These are phyloP conservation scores for Ophiocordyceps robertsii DNA, from an alignment of 2,329 filamentous ascomycete genomes.

Conservation along the genomic window DNA sequence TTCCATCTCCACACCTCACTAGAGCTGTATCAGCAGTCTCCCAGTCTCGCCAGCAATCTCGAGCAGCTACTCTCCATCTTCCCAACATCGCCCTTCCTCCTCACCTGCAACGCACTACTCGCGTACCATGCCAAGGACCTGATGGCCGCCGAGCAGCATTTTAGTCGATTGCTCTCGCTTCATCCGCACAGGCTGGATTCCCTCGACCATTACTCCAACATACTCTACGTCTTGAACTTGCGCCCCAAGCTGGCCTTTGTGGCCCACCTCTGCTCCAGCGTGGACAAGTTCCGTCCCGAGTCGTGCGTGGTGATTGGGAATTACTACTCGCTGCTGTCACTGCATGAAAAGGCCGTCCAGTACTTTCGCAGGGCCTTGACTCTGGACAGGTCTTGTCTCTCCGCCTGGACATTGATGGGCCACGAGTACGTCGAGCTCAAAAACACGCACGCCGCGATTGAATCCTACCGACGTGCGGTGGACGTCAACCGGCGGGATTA, in stretches of 20 bases:
- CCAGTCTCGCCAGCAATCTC: slow-evolving; percentile 59
- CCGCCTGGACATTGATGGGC: slow-evolving; percentile 97
- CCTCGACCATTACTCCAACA: slow-evolving; percentile 93
- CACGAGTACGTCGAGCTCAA: slow-evolving; percentile 98
- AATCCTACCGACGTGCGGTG: slow-evolving; percentile 88
- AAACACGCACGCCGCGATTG: slow-evolving; percentile 94
- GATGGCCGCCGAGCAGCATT: slow-evolving; percentile 48
- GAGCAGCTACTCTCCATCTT: slow-evolving; percentile 74
- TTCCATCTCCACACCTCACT: slow-evolving; percentile 87
- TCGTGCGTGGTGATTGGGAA: slow-evolving; percentile 96
- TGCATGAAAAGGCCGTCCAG: slow-evolving; percentile 95
- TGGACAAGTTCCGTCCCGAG: slow-evolving; percentile 93
- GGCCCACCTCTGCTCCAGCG: slow-evolving; percentile 77
- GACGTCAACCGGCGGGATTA: slow-evolving; percentile 95
- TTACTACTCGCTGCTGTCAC: slow-evolving; percentile 86
- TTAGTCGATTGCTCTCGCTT: slow-evolving; percentile 69
- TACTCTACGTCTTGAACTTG: slow-evolving; percentile 82
- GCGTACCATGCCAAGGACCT: slow-evolving; percentile 85
- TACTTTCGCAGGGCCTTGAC: slow-evolving; percentile 92
- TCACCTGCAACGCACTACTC: slow-evolving; percentile 78
- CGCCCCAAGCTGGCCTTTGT: slow-evolving; percentile 85
- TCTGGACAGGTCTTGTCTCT: slow-evolving; percentile 78
- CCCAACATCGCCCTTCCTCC: slow-evolving; percentile 74
- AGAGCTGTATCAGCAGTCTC: slow-evolving; percentile 78
- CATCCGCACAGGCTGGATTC: slow-evolving; percentile 68